phyloP scores from a whole-genome alignment of 2,329 filamentous ascomycete species.

The Madurella fahalii region DNA sequence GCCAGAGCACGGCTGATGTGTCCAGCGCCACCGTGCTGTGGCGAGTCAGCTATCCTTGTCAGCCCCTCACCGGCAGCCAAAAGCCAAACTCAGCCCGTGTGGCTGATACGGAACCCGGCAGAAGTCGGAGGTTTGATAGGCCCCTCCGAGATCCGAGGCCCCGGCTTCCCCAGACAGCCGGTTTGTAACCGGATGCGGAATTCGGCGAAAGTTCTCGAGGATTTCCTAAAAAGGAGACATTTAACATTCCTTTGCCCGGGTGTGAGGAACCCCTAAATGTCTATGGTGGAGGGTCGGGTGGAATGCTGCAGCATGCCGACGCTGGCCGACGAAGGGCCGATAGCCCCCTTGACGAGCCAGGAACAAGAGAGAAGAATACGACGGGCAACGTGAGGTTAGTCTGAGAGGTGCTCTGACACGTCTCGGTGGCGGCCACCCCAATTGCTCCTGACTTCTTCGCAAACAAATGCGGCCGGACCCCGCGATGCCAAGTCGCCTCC shows the following conservation, averaged over 20 bases:
- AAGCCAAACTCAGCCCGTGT: neutral
- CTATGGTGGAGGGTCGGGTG: neutral
- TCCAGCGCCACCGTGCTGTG: too few species aligned
- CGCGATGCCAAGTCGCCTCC: too few species aligned
- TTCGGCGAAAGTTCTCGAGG: constrained; percentile 20
- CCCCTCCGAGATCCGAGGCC: neutral
- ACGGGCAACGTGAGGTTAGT: neutral
- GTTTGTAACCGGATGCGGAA: neutral
- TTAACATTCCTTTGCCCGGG: neutral
- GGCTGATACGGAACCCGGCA: too few species aligned
- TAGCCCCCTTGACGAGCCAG: neutral
- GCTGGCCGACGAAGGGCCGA: constrained; percentile 12
- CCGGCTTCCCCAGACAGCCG: neutral
- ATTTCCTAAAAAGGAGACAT: constrained; percentile 13
- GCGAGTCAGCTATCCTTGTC: neutral
- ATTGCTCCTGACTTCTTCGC: too few species aligned
- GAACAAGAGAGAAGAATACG: neutral
- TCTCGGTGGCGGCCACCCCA: neutral
- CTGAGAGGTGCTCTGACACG: neutral
- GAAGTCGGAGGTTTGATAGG: neutral
- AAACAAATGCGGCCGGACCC: too few species aligned
- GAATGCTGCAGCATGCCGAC: neutral
- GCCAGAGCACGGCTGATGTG: neutral
- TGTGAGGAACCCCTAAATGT: neutral
- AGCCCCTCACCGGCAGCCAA: too few species aligned